These are phyloP conservation scores for Linderina pennispora DNA, from an alignment of 192 early-diverging fungal genomes.

Conservation along the genomic window DNA sequence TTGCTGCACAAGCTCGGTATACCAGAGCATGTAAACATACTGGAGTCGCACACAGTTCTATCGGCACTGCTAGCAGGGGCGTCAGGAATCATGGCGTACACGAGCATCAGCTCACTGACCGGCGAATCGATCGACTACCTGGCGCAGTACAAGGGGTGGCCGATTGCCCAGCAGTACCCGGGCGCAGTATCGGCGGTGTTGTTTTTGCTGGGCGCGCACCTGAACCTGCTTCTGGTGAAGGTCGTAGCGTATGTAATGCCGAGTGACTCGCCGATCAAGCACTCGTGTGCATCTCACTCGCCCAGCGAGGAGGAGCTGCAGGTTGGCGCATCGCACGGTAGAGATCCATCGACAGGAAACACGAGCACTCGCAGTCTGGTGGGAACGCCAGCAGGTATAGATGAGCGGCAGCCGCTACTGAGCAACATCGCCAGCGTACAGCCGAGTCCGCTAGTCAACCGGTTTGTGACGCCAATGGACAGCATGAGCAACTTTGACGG, in stretches of 20 bases:
- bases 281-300: conserved; percentile 34
- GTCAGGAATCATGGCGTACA: conserved; percentile 42
- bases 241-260: conserved; percentile 26
- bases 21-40: conserved; percentile 16
- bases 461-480: no score
- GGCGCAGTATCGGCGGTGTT: conserved; percentile 19
- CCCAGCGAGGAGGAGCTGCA: conserved; percentile 13
- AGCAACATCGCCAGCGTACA: no score
- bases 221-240: conserved; percentile 28
- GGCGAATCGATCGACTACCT: conserved; percentile 30
- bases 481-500: no score
- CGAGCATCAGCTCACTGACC: conserved; percentile 33
- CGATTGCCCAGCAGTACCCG: conserved; percentile 7
- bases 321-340: neutral
- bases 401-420: conserved; percentile 14
- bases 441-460: no score
- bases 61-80: conserved; percentile 32
- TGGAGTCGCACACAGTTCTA: conserved; percentile 37
- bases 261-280: conserved; percentile 31
- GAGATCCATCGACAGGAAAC: conserved; percentile 1
- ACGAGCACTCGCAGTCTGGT: no score
- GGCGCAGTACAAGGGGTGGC: conserved; percentile 2
- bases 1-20: conserved; percentile 28
- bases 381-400: neutral
- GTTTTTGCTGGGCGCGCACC: conserved; percentile 22